These are phyloP conservation scores for Asterophora lycoperdoides DNA, from an alignment of 768 basidiomycete species.

Conservation along the genomic window DNA sequence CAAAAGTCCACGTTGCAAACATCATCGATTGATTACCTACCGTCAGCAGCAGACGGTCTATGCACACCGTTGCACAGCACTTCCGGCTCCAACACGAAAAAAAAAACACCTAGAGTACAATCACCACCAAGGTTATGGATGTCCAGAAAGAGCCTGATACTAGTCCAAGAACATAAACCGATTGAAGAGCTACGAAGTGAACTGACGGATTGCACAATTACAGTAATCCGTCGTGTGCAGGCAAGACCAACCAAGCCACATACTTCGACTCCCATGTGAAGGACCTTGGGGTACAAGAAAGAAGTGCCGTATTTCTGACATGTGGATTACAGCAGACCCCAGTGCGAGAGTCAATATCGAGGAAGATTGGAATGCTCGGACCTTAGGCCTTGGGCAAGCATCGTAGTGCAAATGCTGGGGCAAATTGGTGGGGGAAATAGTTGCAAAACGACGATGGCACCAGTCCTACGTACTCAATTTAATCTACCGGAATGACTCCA, in stretches of 20 bases:
- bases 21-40: no score
- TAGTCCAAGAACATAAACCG: constrained; percentile 61
- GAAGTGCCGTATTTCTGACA: constrained; percentile 47
- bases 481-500: background rate
- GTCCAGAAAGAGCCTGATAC: constrained; percentile 26
- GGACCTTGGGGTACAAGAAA: constrained; percentile 35
- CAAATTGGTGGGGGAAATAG: no score
- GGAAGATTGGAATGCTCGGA: constrained; percentile 56
- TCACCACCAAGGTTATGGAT: constrained; percentile 10
- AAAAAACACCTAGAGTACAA: no score
- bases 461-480: background rate
- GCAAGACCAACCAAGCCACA: no score
- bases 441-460: no score
- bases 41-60: background rate
- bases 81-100: no score
- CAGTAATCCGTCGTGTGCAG: no score
- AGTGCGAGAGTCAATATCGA: constrained; percentile 47
- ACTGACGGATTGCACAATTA: constrained; percentile 53
- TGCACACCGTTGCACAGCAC: no score
- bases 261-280: no score
- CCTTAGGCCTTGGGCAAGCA: constrained; percentile 71
- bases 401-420: no score
- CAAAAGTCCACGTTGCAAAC: no score
- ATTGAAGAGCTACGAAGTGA: constrained; percentile 54
- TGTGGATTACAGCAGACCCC: constrained; percentile 48